Base-by-base conservation (phyloP, 495 filamentous ascomycete species). In the Penicillium bialowiezense region DNA sequence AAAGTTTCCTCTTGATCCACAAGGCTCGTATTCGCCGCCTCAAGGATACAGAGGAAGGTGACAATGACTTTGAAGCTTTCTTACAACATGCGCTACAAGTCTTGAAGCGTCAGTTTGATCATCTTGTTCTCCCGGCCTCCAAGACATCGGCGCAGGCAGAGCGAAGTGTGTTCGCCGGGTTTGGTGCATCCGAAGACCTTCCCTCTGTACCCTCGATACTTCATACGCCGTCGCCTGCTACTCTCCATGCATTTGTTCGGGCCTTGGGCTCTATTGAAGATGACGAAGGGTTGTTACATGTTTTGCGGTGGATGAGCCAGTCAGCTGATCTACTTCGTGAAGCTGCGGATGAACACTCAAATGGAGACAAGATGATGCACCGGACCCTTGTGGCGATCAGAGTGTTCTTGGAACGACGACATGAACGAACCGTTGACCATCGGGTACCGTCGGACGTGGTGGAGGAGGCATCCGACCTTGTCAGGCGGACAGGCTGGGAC, bases 271-370 rank as follows among this genome's bases (percentile, higher is more conserved):
- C 72, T 0, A 63, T 67, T 1, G 65, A 69, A 41, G 79, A 84
- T 44, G 68, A 69, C 34, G 58, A 72, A n/a, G 77, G 72, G 5
- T 55, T 84, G 21, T 44, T 80, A 10, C 68, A 69, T 37, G 55
- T 82, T 17, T 56, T 83, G 17, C 57, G 67, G 23, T 83, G 80
- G 80, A 82, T 84, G 76, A 70, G 67, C 21, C 58, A 55, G 15
- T 71, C 62, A 39, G 60, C 68, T 14, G 41, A 55, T 18, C 54
- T 62, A 8, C 53, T 80, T 10, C 64, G 68, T 12, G 65, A 70
- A 40, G 40, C 58, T 23, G 60, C 71, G 21, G 68, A 74, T 18
- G 69, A 75, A 46, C 57, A 54, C 12, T 18, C 56, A 17, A 78
- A 75, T 41, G 79, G 80, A 1, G 55, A 60, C 34, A 54, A 41